Base-by-base conservation (phyloP, 2,329 filamentous ascomycete species). In the Leptographium flavum region DNA sequence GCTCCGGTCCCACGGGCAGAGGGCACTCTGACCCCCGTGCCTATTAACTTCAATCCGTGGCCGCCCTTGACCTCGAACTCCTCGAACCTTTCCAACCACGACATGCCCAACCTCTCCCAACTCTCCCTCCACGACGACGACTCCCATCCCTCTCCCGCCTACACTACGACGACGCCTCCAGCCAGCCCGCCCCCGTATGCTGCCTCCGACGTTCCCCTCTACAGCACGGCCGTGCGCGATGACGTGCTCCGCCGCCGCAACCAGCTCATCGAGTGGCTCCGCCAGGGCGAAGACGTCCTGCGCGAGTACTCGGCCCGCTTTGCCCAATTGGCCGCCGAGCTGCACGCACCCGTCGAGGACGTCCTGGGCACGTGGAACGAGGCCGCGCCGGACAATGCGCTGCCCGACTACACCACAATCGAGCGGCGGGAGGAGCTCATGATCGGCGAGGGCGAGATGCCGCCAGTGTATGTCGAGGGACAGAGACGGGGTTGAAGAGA, bases 391-490 rank as follows among this genome's bases (percentile, higher is more conserved):
- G 57, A 58, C 48, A 58, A 58, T 30, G 54, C 55, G 19, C 49
- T 59, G 39, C 57, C 57, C 1, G 56, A 54, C 43, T 59, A 59
- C 42, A 52, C 50, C 42, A 43, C 45, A 46, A 45, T 58, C 35
- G 57, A 59, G 50, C 45, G 52, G 37, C 50, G 53, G 15, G 56
- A 59, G 45, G 57, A 59, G 38, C 48, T 58, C 8, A 57, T 59
- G 55, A 56, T 59, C 19, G 56, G 56, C n/a, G 56, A 58, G 5
- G 57, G 57, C 4, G 57, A 59, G 48, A 54, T 58, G 13, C 55
- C 56, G 25, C 56, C 56, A n/a, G n/a, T n/a, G n/a, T n/a, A n/a
- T n/a, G n/a, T n/a, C n/a, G n/a, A n/a, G n/a, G n/a, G n/a, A n/a
- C n/a, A n/a, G n/a, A n/a, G n/a, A n/a, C n/a, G n/a, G n/a, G n/a